These are phyloP conservation scores for Ogataea trehaloabstinens DNA, from an alignment of 805 yeast species.

Conservation along the genomic window DNA sequence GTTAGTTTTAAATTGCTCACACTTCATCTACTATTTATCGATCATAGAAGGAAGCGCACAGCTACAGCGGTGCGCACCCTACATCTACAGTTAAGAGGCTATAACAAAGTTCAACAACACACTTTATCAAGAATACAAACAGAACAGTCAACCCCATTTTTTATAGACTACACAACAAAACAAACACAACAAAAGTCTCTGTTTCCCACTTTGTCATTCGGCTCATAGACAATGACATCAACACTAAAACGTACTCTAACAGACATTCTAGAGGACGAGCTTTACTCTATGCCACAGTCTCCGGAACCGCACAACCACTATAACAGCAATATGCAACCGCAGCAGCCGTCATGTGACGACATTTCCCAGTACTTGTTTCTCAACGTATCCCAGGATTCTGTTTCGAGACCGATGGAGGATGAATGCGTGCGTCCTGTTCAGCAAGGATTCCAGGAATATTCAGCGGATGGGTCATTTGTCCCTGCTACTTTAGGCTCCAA, in stretches of 20 bases:
- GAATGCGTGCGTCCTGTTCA: conserved; percentile 9
- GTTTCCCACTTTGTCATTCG: conserved; percentile 6
- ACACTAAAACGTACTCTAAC: conserved; percentile 31
- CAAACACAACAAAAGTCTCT: conserved; percentile 5
- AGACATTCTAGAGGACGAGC: conserved; percentile 32
- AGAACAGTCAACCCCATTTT: neutral
- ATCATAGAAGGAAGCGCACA: neutral
- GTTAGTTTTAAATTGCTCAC: neutral
- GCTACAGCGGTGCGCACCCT: neutral
- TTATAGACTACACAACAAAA: conserved; percentile 5
- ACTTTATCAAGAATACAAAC: neutral
- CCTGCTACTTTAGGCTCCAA: neutral
- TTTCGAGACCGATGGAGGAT: conserved; percentile 13
- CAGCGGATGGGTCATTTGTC: conserved; percentile 1
- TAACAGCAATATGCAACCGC: conserved; percentile 8
- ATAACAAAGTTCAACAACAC: neutral
- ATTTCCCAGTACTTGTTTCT: conserved; percentile 23
- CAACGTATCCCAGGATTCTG: conserved; percentile 29
- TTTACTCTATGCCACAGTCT: conserved; percentile 20
- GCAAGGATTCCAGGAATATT: conserved; percentile 6
- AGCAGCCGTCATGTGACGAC: conserved; percentile 20
- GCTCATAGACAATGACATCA: conserved; percentile 24
- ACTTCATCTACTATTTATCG: neutral
- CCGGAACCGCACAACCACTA: neutral
- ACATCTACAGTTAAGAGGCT: neutral